phyloP scores from a whole-genome alignment of 257 asterid genomes.

The Rehmannia glutinosa region DNA sequence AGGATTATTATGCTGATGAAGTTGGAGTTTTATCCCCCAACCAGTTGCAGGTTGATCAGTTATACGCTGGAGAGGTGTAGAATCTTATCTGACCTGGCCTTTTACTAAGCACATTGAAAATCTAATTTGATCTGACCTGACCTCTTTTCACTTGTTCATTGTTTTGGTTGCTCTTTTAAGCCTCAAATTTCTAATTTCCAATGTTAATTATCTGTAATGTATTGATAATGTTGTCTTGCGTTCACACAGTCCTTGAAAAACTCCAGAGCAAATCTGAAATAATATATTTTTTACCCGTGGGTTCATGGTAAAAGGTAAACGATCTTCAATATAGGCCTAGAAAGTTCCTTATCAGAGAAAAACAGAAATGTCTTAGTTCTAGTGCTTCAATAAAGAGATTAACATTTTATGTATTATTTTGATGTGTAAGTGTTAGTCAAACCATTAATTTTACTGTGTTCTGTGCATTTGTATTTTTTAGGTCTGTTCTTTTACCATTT shows the following conservation, averaged over 20 bases:
- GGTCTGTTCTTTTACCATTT: neutral
- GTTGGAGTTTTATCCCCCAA: constrained; percentile 93
- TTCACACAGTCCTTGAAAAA: neutral
- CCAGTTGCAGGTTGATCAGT: constrained; percentile 82
- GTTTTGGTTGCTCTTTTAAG: neutral
- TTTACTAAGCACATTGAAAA: constrained; percentile 2
- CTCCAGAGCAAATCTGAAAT: neutral
- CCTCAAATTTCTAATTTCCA: neutral
- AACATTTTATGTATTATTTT: neutral
- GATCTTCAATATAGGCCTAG: neutral
- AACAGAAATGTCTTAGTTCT: neutral
- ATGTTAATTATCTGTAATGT: neutral
- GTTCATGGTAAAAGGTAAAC: neutral
- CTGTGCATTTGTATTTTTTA: neutral
- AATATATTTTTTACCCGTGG: neutral
- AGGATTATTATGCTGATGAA: constrained; percentile 98
- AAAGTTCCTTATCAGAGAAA: constrained; percentile 1
- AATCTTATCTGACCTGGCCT: constrained; percentile 21
- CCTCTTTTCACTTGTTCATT: neutral
- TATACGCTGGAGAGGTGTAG: constrained; percentile 90
- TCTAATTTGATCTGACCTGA: neutral
- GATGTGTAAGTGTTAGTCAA: neutral
- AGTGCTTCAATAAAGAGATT: constrained; percentile 1
- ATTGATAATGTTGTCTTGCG: neutral
- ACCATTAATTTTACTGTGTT: neutral